Base-by-base conservation (phyloP, 192 early-diverging fungal species). In the Ambispora gerdemannii region DNA sequence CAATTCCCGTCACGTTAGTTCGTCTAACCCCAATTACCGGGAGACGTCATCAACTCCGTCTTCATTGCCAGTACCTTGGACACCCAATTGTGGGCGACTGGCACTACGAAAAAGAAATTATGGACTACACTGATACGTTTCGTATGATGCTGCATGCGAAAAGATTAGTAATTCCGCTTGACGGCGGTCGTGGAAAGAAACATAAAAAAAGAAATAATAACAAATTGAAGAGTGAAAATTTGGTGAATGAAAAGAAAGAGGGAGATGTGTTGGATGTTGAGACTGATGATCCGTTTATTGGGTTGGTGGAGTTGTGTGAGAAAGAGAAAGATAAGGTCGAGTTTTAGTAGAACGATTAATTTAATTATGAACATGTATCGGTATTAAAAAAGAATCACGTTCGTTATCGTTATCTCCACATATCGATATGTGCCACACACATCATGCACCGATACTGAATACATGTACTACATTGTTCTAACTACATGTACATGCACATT, bases 121-220 rank as follows among this genome's bases (percentile, higher is more conserved):
- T 69, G 67, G 24, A 69, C 10, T 80, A 75, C 49, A 77, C 78
- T 1, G 73, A 80, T 25, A 77, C 76, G 8, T 74, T 67, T 43
- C 75, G 78, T 20, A 80, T 80, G 78, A 80, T 80, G 78, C 43
- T 80, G 34, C 78, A 80, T 72, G 78, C 78, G 10, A 31, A 73
- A 17, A 64, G 77, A 32, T 72, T 80, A 22, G 25, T 67, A 13
- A 56, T 80, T 4, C 76, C 78, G 3, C 53, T 77, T 33, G 20
- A 66, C 20, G 38, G 38, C 15, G 38, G 38, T 10, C 15, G 38
- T 15, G 38, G 38, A 43, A 43, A 43, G 38, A 43, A 43, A 43
- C 38, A 43, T 10, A 43, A 15, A 43, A 43, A 15, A 43, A 6
- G 38, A 10, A 43, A 43, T 43, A 43, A 43, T 10, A 15, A 43